Percentiles rank a stretch among this genome's conserved stretches.
Conservation (phyloP, 2,329 filamentous ascomycete genomes). For the Aspergillus sp. region DNA sequence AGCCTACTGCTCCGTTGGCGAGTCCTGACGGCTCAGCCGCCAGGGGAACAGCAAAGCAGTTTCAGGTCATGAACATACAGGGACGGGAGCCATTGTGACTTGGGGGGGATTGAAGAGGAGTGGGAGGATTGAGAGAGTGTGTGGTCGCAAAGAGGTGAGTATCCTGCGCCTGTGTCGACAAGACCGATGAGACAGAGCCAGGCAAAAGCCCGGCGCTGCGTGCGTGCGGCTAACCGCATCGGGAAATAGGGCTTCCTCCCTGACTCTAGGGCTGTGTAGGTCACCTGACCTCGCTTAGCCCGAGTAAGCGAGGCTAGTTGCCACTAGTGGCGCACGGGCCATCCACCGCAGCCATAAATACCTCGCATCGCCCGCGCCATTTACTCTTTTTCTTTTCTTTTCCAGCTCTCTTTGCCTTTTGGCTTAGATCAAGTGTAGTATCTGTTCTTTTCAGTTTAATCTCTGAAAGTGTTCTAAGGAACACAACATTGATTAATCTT, state of each 20-base stretch:
- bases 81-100: constrained; percentile 71
- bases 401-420: constrained; percentile 47
- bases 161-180: constrained; percentile 63
- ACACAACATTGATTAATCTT: constrained; percentile 69
- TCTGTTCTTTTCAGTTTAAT: constrained; percentile 98
- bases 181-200: constrained; percentile 19
- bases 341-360: constrained; percentile 21
- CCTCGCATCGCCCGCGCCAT: constrained; percentile 9
- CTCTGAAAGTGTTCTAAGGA: constrained; percentile 73
- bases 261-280: constrained; percentile 11
- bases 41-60: constrained; percentile 91
- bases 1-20: constrained; percentile 78
- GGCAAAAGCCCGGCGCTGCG: no score
- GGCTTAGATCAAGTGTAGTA: constrained; percentile 91
- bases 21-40: constrained; percentile 12
- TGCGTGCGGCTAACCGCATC: constrained; percentile 17
- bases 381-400: constrained; percentile 35
- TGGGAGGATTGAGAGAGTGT: constrained; percentile 21
- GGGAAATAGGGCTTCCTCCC: constrained; percentile 5
- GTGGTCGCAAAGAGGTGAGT: constrained; percentile 70
- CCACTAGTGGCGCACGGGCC: constrained; percentile 13
- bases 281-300: constrained; percentile 7
- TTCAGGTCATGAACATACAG: constrained; percentile 61
- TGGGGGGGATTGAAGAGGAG: constrained; percentile 16
- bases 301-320: constrained; percentile 13